A percentile compares a stretch with the other conserved stretches of the same genome.
Evolutionary conservation across 768 basidiomycete species (phyloP).

Genomic region (Aureoboletus auriporus): DNA sequence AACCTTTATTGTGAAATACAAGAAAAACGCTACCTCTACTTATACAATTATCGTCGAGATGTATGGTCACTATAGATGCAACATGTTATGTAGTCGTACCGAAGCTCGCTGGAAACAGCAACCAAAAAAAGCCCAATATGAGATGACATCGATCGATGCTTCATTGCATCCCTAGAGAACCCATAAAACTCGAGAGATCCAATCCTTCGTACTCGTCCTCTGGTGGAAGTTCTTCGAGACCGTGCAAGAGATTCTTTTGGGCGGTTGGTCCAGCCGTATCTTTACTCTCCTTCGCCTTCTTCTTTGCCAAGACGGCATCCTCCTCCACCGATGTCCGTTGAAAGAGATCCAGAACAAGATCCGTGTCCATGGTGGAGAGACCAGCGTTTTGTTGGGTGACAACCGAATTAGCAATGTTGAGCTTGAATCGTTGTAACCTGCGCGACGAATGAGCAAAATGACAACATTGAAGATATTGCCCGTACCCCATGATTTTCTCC

Average conservation of each 20-base stretch:
- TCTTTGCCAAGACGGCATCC: slow-evolving; percentile 55
- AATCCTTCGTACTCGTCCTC: slow-evolving; percentile 91
- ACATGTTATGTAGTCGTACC: slow-evolving; percentile 25
- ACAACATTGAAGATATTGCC: slow-evolving; percentile 19
- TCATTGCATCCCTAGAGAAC: slow-evolving; percentile 59
- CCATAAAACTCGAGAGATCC: slow-evolving; percentile 86
- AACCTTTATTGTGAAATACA: neutral
- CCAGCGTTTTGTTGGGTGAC: slow-evolving; percentile 98
- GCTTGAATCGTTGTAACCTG: slow-evolving; percentile 96
- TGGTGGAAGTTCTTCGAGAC: slow-evolving; percentile 85
- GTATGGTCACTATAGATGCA: slow-evolving; percentile 33
- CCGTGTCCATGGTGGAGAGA: slow-evolving; percentile 93
- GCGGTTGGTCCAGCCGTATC: slow-evolving; percentile 54
- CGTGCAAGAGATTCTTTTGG: slow-evolving; percentile 83
- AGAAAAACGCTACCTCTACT: slow-evolving; percentile 24
- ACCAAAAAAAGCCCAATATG: slow-evolving; percentile 11
- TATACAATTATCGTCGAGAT: slow-evolving; percentile 29
- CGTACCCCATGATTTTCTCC: slow-evolving; percentile 99
- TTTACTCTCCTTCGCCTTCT: slow-evolving; percentile 49
- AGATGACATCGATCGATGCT: slow-evolving; percentile 20
- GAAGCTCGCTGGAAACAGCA: slow-evolving; percentile 10
- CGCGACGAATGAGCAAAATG: slow-evolving; percentile 5
- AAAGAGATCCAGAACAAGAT: slow-evolving; percentile 94
- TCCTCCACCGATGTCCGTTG: slow-evolving; percentile 71
- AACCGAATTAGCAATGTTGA: slow-evolving; percentile 95